Conservation (phyloP, 805 yeast genomes). For the Sungouiozyma ichnusensis region DNA sequence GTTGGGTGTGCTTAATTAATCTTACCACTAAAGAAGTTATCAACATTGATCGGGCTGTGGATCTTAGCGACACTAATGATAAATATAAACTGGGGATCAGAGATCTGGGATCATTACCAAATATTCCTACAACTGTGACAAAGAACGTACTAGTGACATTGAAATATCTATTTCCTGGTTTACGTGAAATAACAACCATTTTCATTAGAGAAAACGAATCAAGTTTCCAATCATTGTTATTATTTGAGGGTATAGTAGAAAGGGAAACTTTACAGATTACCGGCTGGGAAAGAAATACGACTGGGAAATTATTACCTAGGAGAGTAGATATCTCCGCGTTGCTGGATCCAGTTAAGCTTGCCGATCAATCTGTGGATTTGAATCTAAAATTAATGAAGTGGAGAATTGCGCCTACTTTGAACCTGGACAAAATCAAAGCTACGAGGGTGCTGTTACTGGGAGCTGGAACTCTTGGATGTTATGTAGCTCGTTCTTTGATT, state of each 20-base stretch:
- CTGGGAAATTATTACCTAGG: constrained; percentile 70
- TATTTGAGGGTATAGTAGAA: background rate
- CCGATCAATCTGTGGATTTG: constrained; percentile 86
- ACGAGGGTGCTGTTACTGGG: constrained; percentile 75
- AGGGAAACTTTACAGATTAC: constrained; percentile 35
- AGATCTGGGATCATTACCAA: constrained; percentile 30
- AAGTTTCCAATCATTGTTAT: constrained; percentile 16
- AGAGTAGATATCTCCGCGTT: constrained; percentile 72
- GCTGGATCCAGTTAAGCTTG: constrained; percentile 69
- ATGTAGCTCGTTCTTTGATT: constrained; percentile 71
- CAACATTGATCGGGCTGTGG: background rate
- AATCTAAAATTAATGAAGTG: constrained; percentile 92
- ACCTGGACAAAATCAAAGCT: constrained; percentile 51
- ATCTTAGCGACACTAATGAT: constrained; percentile 2
- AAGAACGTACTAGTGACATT: constrained; percentile 48
- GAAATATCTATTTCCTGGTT: constrained; percentile 25
- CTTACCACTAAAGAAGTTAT: constrained; percentile 4
- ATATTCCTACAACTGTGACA: constrained; percentile 41
- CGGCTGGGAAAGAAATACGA: constrained; percentile 86
- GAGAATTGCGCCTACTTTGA: constrained; percentile 79
- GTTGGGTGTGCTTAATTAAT: constrained; percentile 22
- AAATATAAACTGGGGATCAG: constrained; percentile 28
- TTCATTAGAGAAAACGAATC: constrained; percentile 31
- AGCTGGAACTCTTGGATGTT: constrained; percentile 92
- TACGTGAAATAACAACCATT: constrained; percentile 29